Evolutionary conservation across 495 filamentous ascomycete genomes (phyloP), one percentile per base, ranked within the genome.

Genomic region (Penicillium subrubescens): DNA sequence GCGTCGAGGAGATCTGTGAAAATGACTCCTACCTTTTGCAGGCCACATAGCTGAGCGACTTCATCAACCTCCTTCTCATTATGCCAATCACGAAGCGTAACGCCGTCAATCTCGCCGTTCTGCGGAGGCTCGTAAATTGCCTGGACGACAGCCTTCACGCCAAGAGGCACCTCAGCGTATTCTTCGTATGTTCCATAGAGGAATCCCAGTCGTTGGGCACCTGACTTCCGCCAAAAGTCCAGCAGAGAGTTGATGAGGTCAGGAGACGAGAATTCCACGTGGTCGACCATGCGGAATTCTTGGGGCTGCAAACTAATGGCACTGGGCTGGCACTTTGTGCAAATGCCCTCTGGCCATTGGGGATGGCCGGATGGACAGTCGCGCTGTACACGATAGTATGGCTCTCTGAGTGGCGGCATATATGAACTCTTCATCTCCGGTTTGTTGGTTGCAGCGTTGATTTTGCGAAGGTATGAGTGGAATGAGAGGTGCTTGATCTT

Each of bases 401-500:
- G 96, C 74, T 99, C 95, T 65, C 86, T 93, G 6, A 99, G 85
- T 0, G 95, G 95, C 8, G 96, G 95, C 84, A 99, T 97, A 76
- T 92, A 99, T 19, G 96, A 98, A 63, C 84, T 90, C 56, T 89
- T 91, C 3, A 92, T 83, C 78, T 99, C 94, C 5, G 92, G 90
- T 72, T 96, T 97, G 78, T 99, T 99, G 59, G 95, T 98, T 2
- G 93, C 88, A 17, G 92, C 89, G 76, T 99, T 99, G 71, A 96
- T 88, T 75, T 98, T 98, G 55, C 93, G 87, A 33, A 99, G 82
- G 74, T 98, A 90, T 0, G 94, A 92, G 75, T 99, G 96, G 74
- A 97, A 97, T 1, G 94, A 97, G 34, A 96, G 83, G 73, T 97
- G 95, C 75, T 99, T 99, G 83, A 99, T 97, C 82, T 97, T 97